Evolutionary conservation across 805 yeast species (phyloP).

Genomic region (Kregervanrija pseudodelftensis): DNA sequence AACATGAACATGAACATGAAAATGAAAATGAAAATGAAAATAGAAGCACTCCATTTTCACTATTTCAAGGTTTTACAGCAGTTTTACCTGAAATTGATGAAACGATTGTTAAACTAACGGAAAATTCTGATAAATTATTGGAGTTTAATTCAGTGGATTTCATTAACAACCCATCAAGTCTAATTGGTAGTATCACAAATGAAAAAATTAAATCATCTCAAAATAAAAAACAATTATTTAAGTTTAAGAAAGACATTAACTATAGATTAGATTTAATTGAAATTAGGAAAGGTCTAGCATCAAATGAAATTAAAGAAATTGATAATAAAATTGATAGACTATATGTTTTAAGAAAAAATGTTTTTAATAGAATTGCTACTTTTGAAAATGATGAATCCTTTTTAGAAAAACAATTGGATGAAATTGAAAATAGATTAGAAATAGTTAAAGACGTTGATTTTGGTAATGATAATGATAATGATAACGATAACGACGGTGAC

Average conservation of each 20-base stretch:
- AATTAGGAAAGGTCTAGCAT: constrained; percentile 56
- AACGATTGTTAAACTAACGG: constrained; percentile 26
- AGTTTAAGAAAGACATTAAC: constrained; percentile 33
- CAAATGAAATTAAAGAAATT: constrained; percentile 57
- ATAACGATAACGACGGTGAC: not conserved
- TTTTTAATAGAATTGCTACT: constrained; percentile 49
- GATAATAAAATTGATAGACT: constrained; percentile 50
- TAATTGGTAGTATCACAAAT: constrained; percentile 31
- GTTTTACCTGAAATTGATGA: constrained; percentile 45
- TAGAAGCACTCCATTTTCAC: constrained; percentile 32
- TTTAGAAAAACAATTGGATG: constrained; percentile 39
- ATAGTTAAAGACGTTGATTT: constrained; percentile 32
- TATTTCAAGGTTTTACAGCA: constrained; percentile 67
- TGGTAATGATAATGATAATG: constrained; percentile 18
- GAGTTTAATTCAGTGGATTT: not conserved
- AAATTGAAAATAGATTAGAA: constrained; percentile 36
- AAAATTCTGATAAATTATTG: constrained; percentile 12
- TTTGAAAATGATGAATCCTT: constrained; percentile 39
- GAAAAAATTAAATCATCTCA: constrained; percentile 37
- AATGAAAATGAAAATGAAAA: not conserved
- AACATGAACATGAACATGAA: not conserved
- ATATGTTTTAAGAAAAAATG: constrained; percentile 41
- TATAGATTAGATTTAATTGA: constrained; percentile 48
- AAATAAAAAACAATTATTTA: constrained; percentile 31
- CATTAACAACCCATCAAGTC: not conserved